phyloP scores from a whole-genome alignment of 805 yeast species.

The Ogataea nitratoaversa region DNA sequence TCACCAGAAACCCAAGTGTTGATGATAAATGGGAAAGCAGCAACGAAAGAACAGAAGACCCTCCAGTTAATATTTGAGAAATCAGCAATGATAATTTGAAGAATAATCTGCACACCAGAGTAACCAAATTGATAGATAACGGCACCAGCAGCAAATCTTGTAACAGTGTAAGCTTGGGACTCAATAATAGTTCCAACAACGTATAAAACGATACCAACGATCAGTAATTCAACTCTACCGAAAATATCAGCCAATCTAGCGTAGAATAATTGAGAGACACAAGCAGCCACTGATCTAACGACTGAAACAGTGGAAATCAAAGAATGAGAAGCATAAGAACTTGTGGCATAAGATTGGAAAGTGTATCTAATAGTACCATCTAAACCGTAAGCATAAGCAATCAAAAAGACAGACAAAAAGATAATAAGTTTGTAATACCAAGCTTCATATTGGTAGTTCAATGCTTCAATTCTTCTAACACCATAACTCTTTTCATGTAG shows the following conservation, averaged over 20 bases:
- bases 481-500: constrained; percentile 38
- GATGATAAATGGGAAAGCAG: constrained; percentile 69
- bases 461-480: constrained; percentile 52
- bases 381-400: constrained; percentile 56
- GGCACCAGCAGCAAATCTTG: constrained; percentile 61
- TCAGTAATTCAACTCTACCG: constrained; percentile 54
- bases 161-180: constrained; percentile 54
- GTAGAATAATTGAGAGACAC: constrained; percentile 60
- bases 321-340: constrained; percentile 50
- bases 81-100: constrained; percentile 61
- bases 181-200: constrained; percentile 61
- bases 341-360: constrained; percentile 53
- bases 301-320: constrained; percentile 56
- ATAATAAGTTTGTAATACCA: constrained; percentile 33
- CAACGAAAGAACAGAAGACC: constrained; percentile 57
- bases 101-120: constrained; percentile 55
- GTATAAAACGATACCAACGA: constrained; percentile 50
- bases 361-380: constrained; percentile 47
- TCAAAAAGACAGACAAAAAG: constrained; percentile 46
- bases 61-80: constrained; percentile 69
- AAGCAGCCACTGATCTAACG: constrained; percentile 55
- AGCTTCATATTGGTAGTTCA: constrained; percentile 43
- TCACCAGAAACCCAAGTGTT: constrained; percentile 77
- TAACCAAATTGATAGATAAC: constrained; percentile 54
- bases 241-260: constrained; percentile 65